Conservation (phyloP, 768 basidiomycete genomes). For the Coprinopsis sp. region DNA sequence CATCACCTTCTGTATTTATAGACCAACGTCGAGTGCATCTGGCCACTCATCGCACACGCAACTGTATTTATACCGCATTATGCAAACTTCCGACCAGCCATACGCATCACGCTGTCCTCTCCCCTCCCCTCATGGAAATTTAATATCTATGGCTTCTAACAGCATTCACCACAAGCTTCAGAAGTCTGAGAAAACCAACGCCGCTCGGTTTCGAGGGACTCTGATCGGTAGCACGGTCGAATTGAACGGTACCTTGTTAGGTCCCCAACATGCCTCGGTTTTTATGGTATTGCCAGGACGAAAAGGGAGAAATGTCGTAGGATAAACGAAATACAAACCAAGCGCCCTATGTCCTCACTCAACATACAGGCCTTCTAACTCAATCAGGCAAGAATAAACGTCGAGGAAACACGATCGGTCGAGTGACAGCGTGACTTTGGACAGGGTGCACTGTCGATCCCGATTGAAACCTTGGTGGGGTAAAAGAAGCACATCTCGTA, state of each 20-base stretch:
- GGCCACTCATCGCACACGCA: neutral
- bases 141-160: no score
- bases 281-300: no score
- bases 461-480: neutral
- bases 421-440: neutral
- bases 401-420: conserved; percentile 12
- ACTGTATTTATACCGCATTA: conserved; percentile 18
- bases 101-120: no score
- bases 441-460: neutral
- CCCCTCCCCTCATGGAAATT: no score
- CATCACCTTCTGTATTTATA: conserved; percentile 22
- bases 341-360: conserved; percentile 4
- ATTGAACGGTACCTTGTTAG: no score
- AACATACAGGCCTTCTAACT: conserved; percentile 4
- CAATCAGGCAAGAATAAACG: conserved; percentile 1
- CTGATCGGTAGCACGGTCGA: no score
- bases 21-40: conserved; percentile 9
- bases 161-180: no score
- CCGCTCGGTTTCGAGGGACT: no score
- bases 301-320: neutral
- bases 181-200: no score
- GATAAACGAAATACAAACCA: conserved; percentile 3
- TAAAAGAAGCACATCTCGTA: neutral
- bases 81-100: no score
- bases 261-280: no score